These are phyloP conservation scores for Claviceps fusiformis DNA, from an alignment of 2,329 filamentous ascomycete species.

Conservation along the genomic window DNA sequence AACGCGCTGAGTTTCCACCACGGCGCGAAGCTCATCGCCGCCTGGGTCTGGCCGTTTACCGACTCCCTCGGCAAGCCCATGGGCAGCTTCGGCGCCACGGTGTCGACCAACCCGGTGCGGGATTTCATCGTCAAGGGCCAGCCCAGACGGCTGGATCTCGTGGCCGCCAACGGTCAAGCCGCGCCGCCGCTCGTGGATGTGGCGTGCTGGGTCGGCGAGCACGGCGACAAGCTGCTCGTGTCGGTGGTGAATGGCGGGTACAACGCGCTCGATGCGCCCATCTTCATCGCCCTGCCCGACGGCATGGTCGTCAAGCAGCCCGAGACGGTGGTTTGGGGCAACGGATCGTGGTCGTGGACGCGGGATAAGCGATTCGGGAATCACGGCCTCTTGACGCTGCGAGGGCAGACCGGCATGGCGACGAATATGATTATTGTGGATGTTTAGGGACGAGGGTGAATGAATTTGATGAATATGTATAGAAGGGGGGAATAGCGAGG, in stretches of 20 bases:
- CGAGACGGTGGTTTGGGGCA: conserved; percentile 10
- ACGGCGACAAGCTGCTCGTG: conserved; percentile 7
- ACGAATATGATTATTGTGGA: conserved; percentile 12
- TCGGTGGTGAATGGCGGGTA: conserved; percentile 14
- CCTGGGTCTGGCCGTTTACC: conserved; percentile 32
- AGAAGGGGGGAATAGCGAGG: too few relatives aligned
- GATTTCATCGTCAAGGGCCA: conserved; percentile 25
- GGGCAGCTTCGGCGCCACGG: conserved; percentile 23
- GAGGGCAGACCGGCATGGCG: conserved; percentile 10
- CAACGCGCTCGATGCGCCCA: conserved; percentile 5
- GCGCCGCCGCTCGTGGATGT: conserved; percentile 8
- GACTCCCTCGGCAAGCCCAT: conserved; percentile 23
- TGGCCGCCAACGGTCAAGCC: background rate
- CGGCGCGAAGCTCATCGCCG: conserved; percentile 28
- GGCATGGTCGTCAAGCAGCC: conserved; percentile 3
- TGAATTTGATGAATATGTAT: too few relatives aligned
- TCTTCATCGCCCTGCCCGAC: conserved; percentile 9
- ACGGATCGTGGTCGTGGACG: conserved; percentile 7
- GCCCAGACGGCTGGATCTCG: conserved; percentile 6
- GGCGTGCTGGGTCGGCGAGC: conserved; percentile 11
- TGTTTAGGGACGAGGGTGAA: too few relatives aligned
- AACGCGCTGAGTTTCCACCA: conserved; percentile 30
- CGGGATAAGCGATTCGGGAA: background rate
- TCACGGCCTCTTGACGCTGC: conserved; percentile 2
- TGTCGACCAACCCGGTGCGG: conserved; percentile 22